Base-by-base conservation (phyloP, 106 monocot species). In the Ottelia alismoides region DNA sequence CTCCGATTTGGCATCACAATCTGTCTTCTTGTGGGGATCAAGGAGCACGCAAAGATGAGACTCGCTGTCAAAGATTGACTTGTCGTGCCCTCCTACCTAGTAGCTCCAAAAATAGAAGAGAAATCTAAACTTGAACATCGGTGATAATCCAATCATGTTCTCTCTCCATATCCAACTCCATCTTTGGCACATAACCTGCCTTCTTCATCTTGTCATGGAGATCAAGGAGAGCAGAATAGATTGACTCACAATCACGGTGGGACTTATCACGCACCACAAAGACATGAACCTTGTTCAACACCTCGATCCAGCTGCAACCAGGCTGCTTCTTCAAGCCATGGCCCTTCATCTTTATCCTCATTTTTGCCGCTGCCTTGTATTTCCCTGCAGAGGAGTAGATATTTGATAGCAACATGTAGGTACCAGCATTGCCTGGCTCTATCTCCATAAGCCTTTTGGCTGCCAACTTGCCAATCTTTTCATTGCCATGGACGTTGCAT, bases 231-330 rank as follows among this genome's bases (percentile, higher is more conserved):
- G 40, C 27, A 35, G 21, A 61, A 20, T 76, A 82, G 20, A 83
- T 66, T 23, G 27, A 49, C 49, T 68, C 59, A 12, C 28, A 31
- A 18, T 68, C 57, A 4, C 57, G 52, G 47, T 89, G 83, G 17
- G 24, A 24, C 29, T 25, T 47, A 28, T 80, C 77, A 9, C 83
- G 70, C 2, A 62, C 60, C 9, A 88, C 47, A 29, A 88, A 88
- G 3, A 57, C 51, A 24, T 72, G 70, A 54, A 80, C 11, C 2
- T 66, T 72, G 10, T 31, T 47, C 17, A 66, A 65, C 23, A 91
- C 60, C 75, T 81, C 84, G 29, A 91, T 73, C 84, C 90, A 91
- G 62, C 84, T 91, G 49, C 80, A 91, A 16, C 90, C 84, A 0
- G 76, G 68, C 31, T 64, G 26, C 57, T 91, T 91, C 52, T 68